Conservation (phyloP, 208 protist species). For the Angomonas ambiguus region DNA sequence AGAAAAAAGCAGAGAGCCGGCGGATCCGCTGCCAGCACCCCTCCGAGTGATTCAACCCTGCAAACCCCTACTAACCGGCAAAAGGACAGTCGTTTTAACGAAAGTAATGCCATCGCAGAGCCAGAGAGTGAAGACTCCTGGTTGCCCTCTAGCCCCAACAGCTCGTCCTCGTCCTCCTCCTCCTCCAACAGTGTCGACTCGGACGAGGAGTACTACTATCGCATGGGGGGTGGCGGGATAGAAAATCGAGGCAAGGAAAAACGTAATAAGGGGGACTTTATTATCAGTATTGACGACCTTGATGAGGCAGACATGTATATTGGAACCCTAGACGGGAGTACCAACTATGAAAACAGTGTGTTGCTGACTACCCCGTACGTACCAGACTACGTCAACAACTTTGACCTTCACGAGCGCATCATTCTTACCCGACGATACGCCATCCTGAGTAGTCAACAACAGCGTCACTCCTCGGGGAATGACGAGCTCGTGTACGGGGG, state of each 20-base stretch:
- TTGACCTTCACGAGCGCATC: slow-evolving; percentile 63
- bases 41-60: neutral
- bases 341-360: slow-evolving; percentile 59
- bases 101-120: neutral
- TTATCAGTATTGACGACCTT: slow-evolving; percentile 85
- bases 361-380: slow-evolving; percentile 82
- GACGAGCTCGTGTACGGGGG: neutral
- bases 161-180: neutral
- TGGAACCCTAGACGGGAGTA: slow-evolving; percentile 49
- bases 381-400: slow-evolving; percentile 55
- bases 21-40: neutral
- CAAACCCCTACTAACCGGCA: neutral
- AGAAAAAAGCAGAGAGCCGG: neutral
- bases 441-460: neutral
- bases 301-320: slow-evolving; percentile 88
- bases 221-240: slow-evolving; percentile 12
- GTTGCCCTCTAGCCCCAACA: neutral
- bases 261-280: slow-evolving; percentile 36
- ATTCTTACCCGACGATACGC: slow-evolving; percentile 65
- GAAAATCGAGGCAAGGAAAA: neutral
- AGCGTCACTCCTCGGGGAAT: neutral
- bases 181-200: slow-evolving; percentile 3
- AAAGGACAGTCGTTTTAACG: neutral
- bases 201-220: slow-evolving; percentile 9
- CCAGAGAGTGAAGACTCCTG: neutral